A percentile compares a stretch with the other conserved stretches of the same genome.
These are phyloP conservation scores for Pseudisothecium myosuroides DNA, from an alignment of 225 moss, liverwort and hornwort genomes.

Conservation along the genomic window DNA sequence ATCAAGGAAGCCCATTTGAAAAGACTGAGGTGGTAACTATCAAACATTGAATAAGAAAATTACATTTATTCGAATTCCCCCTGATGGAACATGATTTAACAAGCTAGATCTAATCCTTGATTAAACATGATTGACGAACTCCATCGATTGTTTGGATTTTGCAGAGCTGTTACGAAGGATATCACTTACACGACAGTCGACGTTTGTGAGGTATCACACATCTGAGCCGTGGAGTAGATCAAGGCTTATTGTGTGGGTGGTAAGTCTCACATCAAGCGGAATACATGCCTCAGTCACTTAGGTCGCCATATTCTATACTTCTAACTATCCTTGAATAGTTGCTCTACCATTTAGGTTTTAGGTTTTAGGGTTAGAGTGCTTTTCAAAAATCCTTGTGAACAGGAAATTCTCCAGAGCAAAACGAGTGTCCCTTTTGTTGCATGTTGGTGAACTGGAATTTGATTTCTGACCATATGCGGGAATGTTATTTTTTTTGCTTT, in stretches of 20 bases:
- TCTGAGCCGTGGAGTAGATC: constrained; percentile 41
- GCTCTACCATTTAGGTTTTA: not conserved
- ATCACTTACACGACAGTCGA: constrained; percentile 40
- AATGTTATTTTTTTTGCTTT: not conserved
- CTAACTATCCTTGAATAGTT: not conserved
- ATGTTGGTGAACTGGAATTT: not conserved
- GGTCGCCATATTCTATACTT: not conserved
- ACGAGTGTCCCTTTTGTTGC: not conserved
- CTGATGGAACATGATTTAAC: not conserved
- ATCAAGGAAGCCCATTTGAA: not conserved
- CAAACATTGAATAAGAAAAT: not conserved
- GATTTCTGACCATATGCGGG: not conserved
- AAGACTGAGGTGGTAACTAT: not conserved
- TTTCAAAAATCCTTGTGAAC: not conserved
- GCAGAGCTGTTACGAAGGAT: constrained; percentile 31
- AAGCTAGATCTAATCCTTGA: not conserved
- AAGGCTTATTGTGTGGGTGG: constrained; percentile 49
- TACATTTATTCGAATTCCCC: not conserved
- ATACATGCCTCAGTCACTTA: no score
- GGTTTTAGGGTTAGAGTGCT: not conserved
- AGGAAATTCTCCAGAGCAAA: not conserved
- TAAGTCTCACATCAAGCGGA: not conserved
- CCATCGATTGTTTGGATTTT: not conserved
- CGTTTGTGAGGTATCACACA: constrained; percentile 59
- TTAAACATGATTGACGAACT: not conserved